A percentile compares a stretch with the other conserved stretches of the same genome.
These are phyloP conservation scores for Verticillium zaregamsianum DNA, from an alignment of 2,329 filamentous ascomycete species.

Conservation along the genomic window DNA sequence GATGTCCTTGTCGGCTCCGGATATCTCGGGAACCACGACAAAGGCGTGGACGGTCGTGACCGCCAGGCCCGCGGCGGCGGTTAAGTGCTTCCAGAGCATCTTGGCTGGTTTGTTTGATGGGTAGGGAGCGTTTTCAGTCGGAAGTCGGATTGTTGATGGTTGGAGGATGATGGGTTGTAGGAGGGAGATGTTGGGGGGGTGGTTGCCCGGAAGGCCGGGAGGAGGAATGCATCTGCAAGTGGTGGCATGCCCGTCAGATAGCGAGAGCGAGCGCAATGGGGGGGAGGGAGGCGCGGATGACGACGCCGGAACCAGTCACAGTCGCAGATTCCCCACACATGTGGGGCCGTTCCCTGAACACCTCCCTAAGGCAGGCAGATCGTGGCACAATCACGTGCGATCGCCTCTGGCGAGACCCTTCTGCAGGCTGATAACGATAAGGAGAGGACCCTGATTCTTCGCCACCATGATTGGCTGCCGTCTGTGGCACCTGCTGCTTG, in stretches of 20 bases:
- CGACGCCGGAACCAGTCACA: not conserved
- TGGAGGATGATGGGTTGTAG: not conserved
- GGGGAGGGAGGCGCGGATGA: not conserved
- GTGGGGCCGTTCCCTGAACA: not conserved
- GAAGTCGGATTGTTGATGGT: not conserved
- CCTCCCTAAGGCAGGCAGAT: not conserved
- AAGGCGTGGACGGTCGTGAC: slow-evolving; percentile 36
- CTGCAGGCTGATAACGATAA: no score
- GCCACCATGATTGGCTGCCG: not conserved
- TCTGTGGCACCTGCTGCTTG: no score
- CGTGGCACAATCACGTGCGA: not conserved
- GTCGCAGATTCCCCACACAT: not conserved
- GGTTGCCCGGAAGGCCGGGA: not conserved
- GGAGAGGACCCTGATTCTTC: not conserved
- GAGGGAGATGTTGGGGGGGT: not conserved
- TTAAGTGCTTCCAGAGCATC: slow-evolving; percentile 27
- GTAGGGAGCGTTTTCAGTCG: not conserved
- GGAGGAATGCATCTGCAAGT: not conserved
- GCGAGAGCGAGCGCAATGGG: not conserved
- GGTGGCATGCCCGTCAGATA: not conserved
- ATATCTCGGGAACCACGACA: slow-evolving; percentile 48
- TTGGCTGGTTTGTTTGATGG: slow-evolving; percentile 7
- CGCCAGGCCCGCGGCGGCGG: slow-evolving; percentile 28
- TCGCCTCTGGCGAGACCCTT: not conserved
- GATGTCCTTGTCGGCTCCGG: slow-evolving; percentile 35